Percentiles rank a stretch among this genome's conserved stretches.
These are phyloP conservation scores for Incumbomyces lentus DNA, from an alignment of 2,329 filamentous ascomycete genomes.

Conservation along the genomic window DNA sequence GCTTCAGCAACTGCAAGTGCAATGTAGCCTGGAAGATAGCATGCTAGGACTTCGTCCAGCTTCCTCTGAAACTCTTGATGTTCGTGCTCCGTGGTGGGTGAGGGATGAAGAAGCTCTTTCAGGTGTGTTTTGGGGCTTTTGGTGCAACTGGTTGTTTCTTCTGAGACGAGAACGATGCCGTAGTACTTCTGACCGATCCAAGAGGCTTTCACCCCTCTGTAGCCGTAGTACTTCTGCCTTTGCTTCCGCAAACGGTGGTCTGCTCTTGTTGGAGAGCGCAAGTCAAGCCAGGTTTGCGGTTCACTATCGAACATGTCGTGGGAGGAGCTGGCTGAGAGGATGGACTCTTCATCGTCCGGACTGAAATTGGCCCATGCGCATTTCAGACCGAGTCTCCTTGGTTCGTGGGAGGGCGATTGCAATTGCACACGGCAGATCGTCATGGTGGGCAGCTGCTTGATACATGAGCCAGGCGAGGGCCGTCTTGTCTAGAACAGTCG, in stretches of 20 bases:
- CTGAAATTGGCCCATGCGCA: too few species aligned
- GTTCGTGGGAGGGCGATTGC: too few species aligned
- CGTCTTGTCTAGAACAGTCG: background rate
- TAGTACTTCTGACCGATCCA: constrained; percentile 14
- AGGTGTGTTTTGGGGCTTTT: background rate
- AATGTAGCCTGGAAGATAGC: background rate
- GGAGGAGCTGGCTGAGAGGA: too few species aligned
- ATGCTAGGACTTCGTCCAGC: background rate
- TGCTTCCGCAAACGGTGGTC: constrained; percentile 12
- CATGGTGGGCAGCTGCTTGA: background rate
- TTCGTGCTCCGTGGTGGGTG: background rate
- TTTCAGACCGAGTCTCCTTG: too few species aligned
- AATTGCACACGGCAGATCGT: too few species aligned
- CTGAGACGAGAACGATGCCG: background rate
- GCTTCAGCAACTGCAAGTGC: background rate
- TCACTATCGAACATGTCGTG: too few species aligned
- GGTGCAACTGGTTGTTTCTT: background rate
- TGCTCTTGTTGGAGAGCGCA: constrained; percentile 9
- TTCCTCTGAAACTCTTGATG: background rate
- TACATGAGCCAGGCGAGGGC: background rate
- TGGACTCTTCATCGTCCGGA: too few species aligned
- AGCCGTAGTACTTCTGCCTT: constrained; percentile 14
- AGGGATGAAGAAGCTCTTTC: background rate
- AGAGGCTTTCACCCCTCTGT: constrained; percentile 13
- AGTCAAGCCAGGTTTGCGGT: background rate